A percentile compares a stretch with the other conserved stretches of the same genome.
Conservation (phyloP, 83 land plant species). For the Picea abies region DNA sequence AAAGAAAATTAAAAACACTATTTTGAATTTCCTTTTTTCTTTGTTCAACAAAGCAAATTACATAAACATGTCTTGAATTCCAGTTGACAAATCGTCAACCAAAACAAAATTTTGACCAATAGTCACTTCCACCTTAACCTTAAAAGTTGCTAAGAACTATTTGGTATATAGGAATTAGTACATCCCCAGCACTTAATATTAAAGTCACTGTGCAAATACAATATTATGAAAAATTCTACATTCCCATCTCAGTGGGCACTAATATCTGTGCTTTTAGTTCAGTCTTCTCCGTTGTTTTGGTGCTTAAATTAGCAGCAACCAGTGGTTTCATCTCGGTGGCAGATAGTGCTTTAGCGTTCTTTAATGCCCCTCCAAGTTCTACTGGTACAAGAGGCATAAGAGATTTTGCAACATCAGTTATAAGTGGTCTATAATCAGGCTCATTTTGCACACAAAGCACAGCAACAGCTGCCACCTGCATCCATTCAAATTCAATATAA, state of each 20-base stretch:
- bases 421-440: constrained; percentile 83
- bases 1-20: too few species aligned
- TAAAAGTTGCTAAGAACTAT: not conserved
- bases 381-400: constrained; percentile 74
- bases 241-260: not conserved
- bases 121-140: not conserved
- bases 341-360: constrained; percentile 14
- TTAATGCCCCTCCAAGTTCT: constrained; percentile 66
- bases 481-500: not conserved
- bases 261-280: not conserved
- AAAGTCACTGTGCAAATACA: not conserved
- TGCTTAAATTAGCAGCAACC: constrained; percentile 6
- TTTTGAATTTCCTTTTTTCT: not conserved
- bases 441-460: constrained; percentile 80
- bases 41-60: not conserved
- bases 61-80: not conserved
- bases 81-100: constrained; percentile 1
- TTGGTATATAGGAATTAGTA: not conserved
- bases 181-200: not conserved
- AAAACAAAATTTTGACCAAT: not conserved
- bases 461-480: constrained; percentile 89
- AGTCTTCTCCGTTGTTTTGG: not conserved
- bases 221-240: not conserved
- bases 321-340: not conserved
- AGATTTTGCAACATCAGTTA: constrained; percentile 84